Base-by-base conservation (phyloP, 106 monocot species). In the Gastrodia elata region DNA sequence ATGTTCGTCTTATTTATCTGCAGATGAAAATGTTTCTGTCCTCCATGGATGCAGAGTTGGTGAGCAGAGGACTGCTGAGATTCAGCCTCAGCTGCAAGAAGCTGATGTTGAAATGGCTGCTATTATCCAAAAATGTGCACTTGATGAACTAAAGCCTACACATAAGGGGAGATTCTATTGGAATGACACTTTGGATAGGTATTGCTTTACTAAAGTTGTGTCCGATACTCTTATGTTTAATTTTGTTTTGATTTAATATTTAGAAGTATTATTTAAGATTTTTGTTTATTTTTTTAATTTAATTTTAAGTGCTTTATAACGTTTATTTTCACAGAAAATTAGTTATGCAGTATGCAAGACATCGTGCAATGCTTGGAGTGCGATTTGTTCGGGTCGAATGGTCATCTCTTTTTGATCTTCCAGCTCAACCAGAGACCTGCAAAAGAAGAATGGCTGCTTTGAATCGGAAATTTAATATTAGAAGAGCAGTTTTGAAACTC, bases 171-270 rank as follows among this genome's bases (percentile, higher is more conserved):
- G 76, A 61, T 90, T 84, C 73, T 37, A 38, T 16, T 97, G 97
- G 97, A 87, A 78, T 58, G 86, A 93, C 39, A 68, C 56, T 39
- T 86, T 71, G 46, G 97, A 97, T 78, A 97, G 97, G 97, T 92
- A 83, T 30, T 68, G 33, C 35, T 20, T 48, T 5, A 43, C 3
- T 8, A 36, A 35, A 34, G 65, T 65, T 65, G 30, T 11, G 30
- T 10, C 42, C 4, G 7, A 2, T 3, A 3, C 33, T 64, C 32
- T 27, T 33, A 4, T 32, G 13, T 38, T 68, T 22, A 32, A 38
- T 6, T 68, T 38, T 5, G 14, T 68, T 38, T 38, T 68, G 36
- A 4, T 68, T n/a, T 5, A 67, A 69, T 40, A 40, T 20, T 24
- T 69, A 2, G 22, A n/a, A 69, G 11, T 26, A 25, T 41, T 69